Conservation (phyloP, 2,329 filamentous ascomycete species). For the Penicillium rolfsii region DNA sequence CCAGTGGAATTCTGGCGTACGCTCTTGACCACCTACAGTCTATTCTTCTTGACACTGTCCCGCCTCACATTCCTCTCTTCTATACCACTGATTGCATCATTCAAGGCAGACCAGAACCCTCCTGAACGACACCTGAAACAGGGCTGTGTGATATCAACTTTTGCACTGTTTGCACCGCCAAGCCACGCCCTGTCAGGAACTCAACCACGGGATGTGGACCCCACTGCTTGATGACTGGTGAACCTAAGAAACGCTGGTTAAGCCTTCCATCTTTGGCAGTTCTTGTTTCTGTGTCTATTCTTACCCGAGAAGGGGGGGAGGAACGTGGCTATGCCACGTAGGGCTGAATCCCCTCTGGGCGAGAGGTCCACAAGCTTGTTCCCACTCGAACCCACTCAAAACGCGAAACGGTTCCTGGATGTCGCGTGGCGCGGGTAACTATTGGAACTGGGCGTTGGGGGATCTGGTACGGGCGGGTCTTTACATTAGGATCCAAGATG, state of each 20-base stretch:
- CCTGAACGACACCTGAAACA: not conserved
- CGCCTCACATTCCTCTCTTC: not conserved
- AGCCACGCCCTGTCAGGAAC: not conserved
- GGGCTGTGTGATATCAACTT: not conserved
- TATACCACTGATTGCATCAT: not conserved
- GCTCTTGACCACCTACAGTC: not conserved
- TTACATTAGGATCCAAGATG: not conserved
- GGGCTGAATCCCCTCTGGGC: conserved; percentile 3
- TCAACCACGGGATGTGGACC: not conserved
- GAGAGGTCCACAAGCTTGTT: conserved; percentile 13
- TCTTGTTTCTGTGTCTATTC: conserved; percentile 4
- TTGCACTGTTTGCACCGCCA: conserved; percentile 2
- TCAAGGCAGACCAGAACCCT: conserved; percentile 1
- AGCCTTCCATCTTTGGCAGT: not conserved
- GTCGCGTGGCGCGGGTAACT: conserved; percentile 4
- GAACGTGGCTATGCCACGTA: conserved; percentile 4
- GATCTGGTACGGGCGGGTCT: conserved; percentile 2
- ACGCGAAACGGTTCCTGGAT: not conserved
- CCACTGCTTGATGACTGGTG: not conserved
- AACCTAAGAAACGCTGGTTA: not conserved
- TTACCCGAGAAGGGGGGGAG: conserved; percentile 2
- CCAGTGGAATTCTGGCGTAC: not conserved
- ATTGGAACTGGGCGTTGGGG: not conserved
- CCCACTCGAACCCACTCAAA: not conserved
- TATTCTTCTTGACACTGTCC: not conserved